Evolutionary conservation across 2,329 filamentous ascomycete genomes (phyloP), one percentile per base, ranked within the genome.

Genomic region (Diaporthe destruens): DNA sequence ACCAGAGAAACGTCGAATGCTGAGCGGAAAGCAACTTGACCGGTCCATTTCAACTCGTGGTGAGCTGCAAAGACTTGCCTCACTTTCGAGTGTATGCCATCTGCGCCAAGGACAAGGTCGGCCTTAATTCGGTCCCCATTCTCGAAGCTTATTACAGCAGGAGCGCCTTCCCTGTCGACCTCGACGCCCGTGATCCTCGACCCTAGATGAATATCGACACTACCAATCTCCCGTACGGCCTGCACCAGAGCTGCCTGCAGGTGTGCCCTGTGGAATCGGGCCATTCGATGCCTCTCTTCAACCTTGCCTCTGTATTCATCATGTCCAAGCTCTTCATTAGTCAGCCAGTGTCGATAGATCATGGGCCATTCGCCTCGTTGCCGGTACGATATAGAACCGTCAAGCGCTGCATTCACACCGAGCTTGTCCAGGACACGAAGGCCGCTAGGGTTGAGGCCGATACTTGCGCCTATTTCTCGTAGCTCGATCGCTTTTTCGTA

Each of bases 381-480:
- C 23, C 80, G 78, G 73, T 79, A 82, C 1, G 77, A 80, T 44
- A 82, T 75, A 6, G 79, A 77, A 34, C 80, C 79, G 23, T 76
- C 76, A 25, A 82, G 77, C 9, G 77, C 79, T 75, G 80, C 77
- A 1, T 78, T 49, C 14, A 83, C 74, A 18, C 81, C 81, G n/a
- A 83, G 72, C 68, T 76, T 76, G 59, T 83, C 77, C 11, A 83
- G 76, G 12, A 80, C 80, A 61, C 79, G 76, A 59, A 83, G 76
- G 3, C 81, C 82, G 77, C 83, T 83, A 7, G 81, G 82, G 0
- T 80, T 80, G 16, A 84, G 72, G 6, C 80, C 80, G 20, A 83
- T 82, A 32, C 79, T 81, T 6, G 81, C 81, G 11, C 82, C 82
- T 11, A 83, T 80, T 71, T 83, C 82, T 61, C 77, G 78, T 49